These are phyloP conservation scores for Myrica gale DNA, from an alignment of 306 rosid species.

Conservation along the genomic window DNA sequence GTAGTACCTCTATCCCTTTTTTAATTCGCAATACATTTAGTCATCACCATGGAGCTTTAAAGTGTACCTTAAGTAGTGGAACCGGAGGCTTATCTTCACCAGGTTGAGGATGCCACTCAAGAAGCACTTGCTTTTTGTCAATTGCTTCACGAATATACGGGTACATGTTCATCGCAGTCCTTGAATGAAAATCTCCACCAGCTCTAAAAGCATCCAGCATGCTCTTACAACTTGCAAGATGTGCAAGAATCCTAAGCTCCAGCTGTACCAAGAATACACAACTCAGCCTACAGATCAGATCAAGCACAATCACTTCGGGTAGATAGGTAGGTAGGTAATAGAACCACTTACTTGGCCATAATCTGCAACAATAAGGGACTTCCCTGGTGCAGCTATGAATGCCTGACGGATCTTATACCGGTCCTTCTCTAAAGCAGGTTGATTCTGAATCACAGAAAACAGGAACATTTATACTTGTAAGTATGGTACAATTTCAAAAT, in stretches of 20 bases:
- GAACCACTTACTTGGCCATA: constrained; percentile 78
- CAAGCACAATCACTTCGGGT: background rate
- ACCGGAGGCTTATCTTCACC: constrained; percentile 96
- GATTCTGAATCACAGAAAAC: constrained; percentile 58
- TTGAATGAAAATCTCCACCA: constrained; percentile 98
- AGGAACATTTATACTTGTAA: constrained; percentile 20
- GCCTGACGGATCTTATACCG: constrained; percentile 97
- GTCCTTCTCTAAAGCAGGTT: constrained; percentile 96
- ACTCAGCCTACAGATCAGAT: constrained; percentile 30
- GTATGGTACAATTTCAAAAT: background rate
- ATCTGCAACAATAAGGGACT: constrained; percentile 93
- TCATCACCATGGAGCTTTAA: background rate
- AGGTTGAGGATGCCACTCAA: constrained; percentile 94
- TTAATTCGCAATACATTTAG: background rate
- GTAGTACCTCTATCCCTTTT: background rate
- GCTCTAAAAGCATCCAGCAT: constrained; percentile 93
- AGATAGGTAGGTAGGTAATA: constrained; percentile 21
- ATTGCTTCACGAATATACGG: constrained; percentile 87
- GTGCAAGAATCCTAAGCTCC: constrained; percentile 97
- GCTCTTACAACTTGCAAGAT: constrained; percentile 90
- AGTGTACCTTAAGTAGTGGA: constrained; percentile 80
- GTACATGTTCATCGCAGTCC: constrained; percentile 98
- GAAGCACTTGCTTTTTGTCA: constrained; percentile 67
- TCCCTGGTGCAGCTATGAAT: constrained; percentile 87
- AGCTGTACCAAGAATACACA: constrained; percentile 56